A percentile compares a stretch with the other conserved stretches of the same genome.
Evolutionary conservation across 208 protist species (phyloP).

Genomic region (Wallacemonas sp.): DNA sequence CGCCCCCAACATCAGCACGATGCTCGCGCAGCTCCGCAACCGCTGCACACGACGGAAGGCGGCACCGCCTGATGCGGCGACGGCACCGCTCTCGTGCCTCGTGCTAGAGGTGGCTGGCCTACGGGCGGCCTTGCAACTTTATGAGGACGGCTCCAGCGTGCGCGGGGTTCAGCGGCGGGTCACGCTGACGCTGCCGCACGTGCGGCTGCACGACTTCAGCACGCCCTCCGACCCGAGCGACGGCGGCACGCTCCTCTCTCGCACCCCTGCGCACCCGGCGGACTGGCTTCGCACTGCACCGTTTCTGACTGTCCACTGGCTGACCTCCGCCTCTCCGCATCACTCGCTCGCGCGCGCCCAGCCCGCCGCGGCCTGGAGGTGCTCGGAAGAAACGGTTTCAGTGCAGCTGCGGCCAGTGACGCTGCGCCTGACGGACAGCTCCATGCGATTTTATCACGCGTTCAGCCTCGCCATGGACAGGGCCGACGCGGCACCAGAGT

Average conservation of each 20-base stretch:
- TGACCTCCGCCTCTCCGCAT: neutral
- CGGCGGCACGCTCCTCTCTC: neutral
- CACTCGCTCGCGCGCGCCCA: neutral
- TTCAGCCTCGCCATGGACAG: neutral
- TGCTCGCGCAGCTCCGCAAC: neutral
- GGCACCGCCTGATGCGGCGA: neutral
- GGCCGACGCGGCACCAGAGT: neutral
- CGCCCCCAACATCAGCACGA: neutral
- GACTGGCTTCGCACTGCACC: neutral
- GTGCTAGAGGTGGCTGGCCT: constrained; percentile 5
- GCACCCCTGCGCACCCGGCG: neutral
- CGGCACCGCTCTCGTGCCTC: neutral
- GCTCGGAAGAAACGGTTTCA: neutral
- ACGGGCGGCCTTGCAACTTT: neutral
- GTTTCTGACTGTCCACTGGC: neutral
- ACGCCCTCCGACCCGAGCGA: neutral
- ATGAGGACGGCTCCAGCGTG: neutral
- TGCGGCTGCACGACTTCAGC: neutral
- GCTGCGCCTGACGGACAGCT: neutral
- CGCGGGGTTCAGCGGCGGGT: neutral
- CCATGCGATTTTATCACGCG: neutral
- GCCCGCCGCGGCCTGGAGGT: neutral
- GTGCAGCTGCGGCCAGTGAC: neutral
- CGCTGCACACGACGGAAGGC: neutral
- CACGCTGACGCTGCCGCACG: neutral